These are phyloP conservation scores for Picochlorum sp. DNA, from an alignment of 139 green algal genomes.

Conservation along the genomic window DNA sequence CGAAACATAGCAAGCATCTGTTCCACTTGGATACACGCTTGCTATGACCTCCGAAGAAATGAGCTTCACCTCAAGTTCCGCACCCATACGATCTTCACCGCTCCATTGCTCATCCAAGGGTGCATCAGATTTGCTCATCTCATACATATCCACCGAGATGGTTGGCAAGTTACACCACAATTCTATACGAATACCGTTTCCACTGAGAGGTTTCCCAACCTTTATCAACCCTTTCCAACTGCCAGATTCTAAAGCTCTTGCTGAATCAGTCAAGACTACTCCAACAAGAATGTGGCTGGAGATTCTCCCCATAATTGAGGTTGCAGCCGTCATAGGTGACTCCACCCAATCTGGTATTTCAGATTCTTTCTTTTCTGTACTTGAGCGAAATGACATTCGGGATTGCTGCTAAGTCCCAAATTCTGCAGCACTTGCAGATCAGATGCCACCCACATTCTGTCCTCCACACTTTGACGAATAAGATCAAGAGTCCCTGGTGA, in stretches of 20 bases:
- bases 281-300: not conserved
- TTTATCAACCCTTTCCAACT: not conserved
- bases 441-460: conserved; percentile 28
- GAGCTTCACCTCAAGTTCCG: too few relatives aligned
- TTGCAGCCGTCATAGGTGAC: conserved; percentile 7
- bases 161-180: not conserved
- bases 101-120: too few relatives aligned
- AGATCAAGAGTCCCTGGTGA: not conserved
- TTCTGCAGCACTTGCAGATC: conserved; percentile 19
- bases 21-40: too few relatives aligned
- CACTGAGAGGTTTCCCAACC: not conserved
- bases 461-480: conserved; percentile 22
- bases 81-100: too few relatives aligned
- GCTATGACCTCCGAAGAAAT: too few relatives aligned
- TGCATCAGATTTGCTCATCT: too few relatives aligned
- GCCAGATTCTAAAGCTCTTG: not conserved
- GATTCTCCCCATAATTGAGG: not conserved
- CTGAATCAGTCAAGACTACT: conserved; percentile 1
- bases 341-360: conserved; percentile 3
- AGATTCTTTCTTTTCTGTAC: not conserved
- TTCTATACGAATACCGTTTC: not conserved
- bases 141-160: too few relatives aligned
- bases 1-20: too few relatives aligned
- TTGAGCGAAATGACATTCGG: too few relatives aligned
- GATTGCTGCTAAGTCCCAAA: not conserved